A percentile compares a stretch with the other conserved stretches of the same genome.
phyloP scores from a whole-genome alignment of 495 filamentous ascomycete genomes.

The Aspergillus mulundensis region DNA sequence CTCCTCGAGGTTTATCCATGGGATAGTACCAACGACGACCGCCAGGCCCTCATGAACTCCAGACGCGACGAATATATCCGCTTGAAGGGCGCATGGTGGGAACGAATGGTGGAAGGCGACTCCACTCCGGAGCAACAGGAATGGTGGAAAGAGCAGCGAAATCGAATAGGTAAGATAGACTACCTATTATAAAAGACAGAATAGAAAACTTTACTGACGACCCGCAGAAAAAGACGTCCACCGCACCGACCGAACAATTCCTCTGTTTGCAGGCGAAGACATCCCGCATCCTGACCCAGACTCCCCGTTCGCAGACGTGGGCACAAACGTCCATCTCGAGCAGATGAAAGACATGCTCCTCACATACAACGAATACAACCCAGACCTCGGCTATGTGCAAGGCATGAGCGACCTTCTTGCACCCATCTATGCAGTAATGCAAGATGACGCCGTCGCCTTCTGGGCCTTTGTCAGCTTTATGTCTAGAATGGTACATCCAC shows the following conservation, averaged over 20 bases:
- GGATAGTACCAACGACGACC: conserved; percentile 78
- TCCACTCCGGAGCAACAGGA: conserved; percentile 74
- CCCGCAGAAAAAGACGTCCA: conserved; percentile 92
- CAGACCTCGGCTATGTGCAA: conserved; percentile 90
- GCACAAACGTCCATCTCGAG: conserved; percentile 96
- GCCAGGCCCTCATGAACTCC: conserved; percentile 74
- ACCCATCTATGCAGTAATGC: conserved; percentile 92
- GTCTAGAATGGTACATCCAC: conserved; percentile 76
- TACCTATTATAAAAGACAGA: not conserved
- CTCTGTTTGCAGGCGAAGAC: conserved; percentile 93
- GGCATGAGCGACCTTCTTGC: conserved; percentile 97
- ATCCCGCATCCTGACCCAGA: conserved; percentile 97
- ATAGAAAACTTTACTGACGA: not conserved
- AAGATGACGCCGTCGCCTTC: conserved; percentile 94
- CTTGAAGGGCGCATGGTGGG: conserved; percentile 95
- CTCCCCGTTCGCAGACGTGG: conserved; percentile 84
- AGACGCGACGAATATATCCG: conserved; percentile 90
- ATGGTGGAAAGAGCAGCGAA: conserved; percentile 93
- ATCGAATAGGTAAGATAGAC: conserved; percentile 72
- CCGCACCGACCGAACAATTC: conserved; percentile 87
- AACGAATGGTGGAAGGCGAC: conserved; percentile 77
- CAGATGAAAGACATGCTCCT: conserved; percentile 99
- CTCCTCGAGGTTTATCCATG: conserved; percentile 86
- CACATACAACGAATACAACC: conserved; percentile 97
- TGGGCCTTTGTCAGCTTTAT: conserved; percentile 97